Evolutionary conservation across 1,284 basidiomycete genomes (phyloP), one percentile per base, ranked within the genome.

Genomic region (Neolentinus lepideus): DNA sequence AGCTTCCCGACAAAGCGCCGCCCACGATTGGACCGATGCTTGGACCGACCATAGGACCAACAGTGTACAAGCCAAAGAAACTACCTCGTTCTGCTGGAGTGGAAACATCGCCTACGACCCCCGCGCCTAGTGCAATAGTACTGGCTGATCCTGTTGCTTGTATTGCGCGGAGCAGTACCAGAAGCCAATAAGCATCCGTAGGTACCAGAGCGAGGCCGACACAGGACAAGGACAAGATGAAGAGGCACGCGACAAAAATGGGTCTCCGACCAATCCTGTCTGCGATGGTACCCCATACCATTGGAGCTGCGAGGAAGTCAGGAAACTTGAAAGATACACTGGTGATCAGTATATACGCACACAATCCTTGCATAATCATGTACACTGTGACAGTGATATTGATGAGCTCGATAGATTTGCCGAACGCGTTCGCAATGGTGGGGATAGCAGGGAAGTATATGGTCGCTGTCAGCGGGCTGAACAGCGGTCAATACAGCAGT

Each of bases 401-500:
- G 47, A 90, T 88, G 19, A 83, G 69, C 60, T 90, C 85, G 2
- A 76, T 75, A 0, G 83, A 79, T 57, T 84, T 81, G 60, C 83
- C 61, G 59, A 92, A 88, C 1, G 74, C 85, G 3, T 60, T 58
- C 0, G 84, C 75, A 24, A 92, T 74, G 1, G 77, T 75, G 0
- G 88, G 89, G 51, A 92, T 85, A 2, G 85, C 87, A 9, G 89
- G 88, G 58, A 90, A 81, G 65, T 90, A 92, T 56, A 90, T 85
- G 58, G 85, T 90, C 2, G 85, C 77, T 1, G 88, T 85, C 25
- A 92, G 66, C 2, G 88, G 86, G 62, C 86, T 89, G 56, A 4
- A 33, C 36, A 55, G 24, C 27, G 45, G n/a, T 54, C n/a, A 12
- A 14, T 24, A 21, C 8, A 29, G 24, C 53, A 21, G 3, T 24